These are phyloP conservation scores for Acanthochlamys bracteata DNA, from an alignment of 106 monocot genomes.

Conservation along the genomic window DNA sequence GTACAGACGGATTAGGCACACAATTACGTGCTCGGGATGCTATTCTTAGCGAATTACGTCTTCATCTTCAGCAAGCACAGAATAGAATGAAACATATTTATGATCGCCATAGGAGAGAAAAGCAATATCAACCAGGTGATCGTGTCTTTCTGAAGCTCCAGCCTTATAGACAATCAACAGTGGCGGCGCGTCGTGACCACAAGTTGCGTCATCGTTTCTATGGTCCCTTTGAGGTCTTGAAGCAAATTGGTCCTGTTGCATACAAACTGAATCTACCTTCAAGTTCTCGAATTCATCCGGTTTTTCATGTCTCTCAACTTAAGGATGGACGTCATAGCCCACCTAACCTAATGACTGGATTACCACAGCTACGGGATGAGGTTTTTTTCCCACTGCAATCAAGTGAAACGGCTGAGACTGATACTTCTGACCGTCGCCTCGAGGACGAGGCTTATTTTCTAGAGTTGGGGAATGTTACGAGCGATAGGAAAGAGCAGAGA, in stretches of 20 bases:
- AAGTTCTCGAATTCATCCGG: neutral
- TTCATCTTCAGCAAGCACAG: neutral
- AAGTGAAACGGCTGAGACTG: too few species aligned
- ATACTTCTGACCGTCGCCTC: too few species aligned
- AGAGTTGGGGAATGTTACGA: too few species aligned
- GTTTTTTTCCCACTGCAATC: too few species aligned
- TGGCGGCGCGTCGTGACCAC: neutral
- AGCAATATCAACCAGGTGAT: neutral
- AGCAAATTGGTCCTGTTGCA: neutral
- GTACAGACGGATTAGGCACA: neutral
- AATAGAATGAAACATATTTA: neutral
- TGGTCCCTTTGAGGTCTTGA: neutral
- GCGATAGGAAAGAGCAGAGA: too few species aligned
- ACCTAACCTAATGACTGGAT: too few species aligned
- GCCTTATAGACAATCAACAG: neutral
- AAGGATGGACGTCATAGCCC: too few species aligned
- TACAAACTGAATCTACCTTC: neutral
- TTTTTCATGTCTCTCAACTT: neutral
- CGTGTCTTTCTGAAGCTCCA: neutral
- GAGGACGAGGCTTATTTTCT: too few species aligned
- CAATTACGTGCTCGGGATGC: too few species aligned
- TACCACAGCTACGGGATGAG: too few species aligned
- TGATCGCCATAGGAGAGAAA: neutral
- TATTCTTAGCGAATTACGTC: neutral
- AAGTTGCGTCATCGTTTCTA: neutral